Evolutionary conservation across 106 monocot genomes (phyloP), one percentile per base, ranked within the genome.

Genomic region (Dendrobium huoshanense): DNA sequence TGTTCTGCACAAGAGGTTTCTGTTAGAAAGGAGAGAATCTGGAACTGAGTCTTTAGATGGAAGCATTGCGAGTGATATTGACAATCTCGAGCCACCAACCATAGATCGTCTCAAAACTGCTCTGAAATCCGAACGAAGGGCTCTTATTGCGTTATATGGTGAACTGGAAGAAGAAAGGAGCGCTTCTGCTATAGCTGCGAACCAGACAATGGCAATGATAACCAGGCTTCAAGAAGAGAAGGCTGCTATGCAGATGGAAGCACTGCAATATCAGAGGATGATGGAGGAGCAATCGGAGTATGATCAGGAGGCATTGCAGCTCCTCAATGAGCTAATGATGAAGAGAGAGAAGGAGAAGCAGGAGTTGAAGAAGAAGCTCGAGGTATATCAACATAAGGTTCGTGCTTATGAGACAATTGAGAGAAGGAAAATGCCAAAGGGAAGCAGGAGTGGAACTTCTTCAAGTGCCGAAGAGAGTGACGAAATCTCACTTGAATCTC

Each of bases 161-260:
- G 97, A 97, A 37, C 79, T 97, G 13, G 97, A 97, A 87, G 92
- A 97, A 86, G 97, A 97, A 85, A 90, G 94, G 77, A 97, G 85
- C 80, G 90, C 97, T 41, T 89, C 97, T 43, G 92, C 94, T 6
- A 84, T 94, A n/a, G 88, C 97, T n/a, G 87, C 97, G 1, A 92
- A 92, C 75, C 87, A 97, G 77, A 92, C 97, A 58, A 97, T 97
- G 97, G 97, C 97, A 20, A 97, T 94, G 97, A 97, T 97, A 78
- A 94, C 88, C 31, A 84, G 97, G 72, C 92, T 97, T 61, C 97
- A 97, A 73, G 88, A 92, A 81, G 94, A 97, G 83, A 97, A 97
- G 80, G 92, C 97, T 61, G 90, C 97, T 45, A 91, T 97, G 94
- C 90, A 94, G 78, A 97, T 94, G 94, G 97, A 97, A 79, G 97